phyloP scores from a whole-genome alignment of 257 asterid species.

The Solanum okadae region DNA sequence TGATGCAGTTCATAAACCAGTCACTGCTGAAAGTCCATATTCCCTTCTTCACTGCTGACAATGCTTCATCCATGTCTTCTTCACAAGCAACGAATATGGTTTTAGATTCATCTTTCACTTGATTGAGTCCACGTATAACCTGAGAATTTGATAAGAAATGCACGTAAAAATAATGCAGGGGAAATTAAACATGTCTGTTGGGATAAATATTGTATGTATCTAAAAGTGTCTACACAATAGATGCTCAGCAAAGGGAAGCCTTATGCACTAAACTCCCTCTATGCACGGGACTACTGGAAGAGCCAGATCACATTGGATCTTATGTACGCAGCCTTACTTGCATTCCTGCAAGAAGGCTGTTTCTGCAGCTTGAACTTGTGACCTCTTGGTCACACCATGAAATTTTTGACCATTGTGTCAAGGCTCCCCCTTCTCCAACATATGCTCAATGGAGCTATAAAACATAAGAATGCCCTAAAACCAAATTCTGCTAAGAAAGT shows the following conservation, averaged over 20 bases:
- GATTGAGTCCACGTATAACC: slow-evolving; percentile 37
- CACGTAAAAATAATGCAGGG: neutral
- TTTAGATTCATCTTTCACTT: slow-evolving; percentile 35
- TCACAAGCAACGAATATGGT: slow-evolving; percentile 70
- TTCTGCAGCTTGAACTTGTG: neutral
- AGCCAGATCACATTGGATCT: neutral
- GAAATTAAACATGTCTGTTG: neutral
- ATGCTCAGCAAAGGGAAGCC: neutral
- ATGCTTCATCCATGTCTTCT: slow-evolving; percentile 77
- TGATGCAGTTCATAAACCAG: slow-evolving; percentile 81
- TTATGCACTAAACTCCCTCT: neutral
- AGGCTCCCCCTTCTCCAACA: neutral
- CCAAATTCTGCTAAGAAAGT: neutral
- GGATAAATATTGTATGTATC: neutral
- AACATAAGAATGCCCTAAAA: neutral
- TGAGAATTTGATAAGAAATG: slow-evolving; percentile 6
- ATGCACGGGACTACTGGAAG: neutral
- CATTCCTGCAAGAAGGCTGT: neutral
- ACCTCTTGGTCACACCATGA: neutral
- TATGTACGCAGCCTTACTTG: neutral
- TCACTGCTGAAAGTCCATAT: slow-evolving; percentile 63
- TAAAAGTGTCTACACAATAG: neutral
- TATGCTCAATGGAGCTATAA: neutral
- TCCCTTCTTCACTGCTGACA: slow-evolving; percentile 54
- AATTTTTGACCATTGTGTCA: neutral